phyloP scores from a whole-genome alignment of 495 filamentous ascomycete genomes.

The Geoglossum glabrum region DNA sequence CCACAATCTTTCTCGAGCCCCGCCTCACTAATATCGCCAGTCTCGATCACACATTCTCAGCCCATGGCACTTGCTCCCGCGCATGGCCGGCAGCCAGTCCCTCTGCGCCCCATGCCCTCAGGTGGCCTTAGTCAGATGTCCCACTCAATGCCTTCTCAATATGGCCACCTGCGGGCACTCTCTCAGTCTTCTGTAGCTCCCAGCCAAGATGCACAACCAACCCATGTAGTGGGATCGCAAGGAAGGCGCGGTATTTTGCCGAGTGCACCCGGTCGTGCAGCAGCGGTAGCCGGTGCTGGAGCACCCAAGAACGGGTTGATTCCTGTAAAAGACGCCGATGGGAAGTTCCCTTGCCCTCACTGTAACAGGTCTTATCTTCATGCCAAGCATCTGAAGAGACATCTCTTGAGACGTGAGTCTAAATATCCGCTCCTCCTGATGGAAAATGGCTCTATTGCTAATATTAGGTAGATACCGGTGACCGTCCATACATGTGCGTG shows the following conservation, averaged over 20 bases:
- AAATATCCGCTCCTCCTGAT: constrained; percentile 2
- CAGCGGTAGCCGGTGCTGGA: constrained; percentile 36
- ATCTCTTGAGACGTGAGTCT: constrained; percentile 80
- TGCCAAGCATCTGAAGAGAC: constrained; percentile 91
- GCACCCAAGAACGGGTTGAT: constrained; percentile 59
- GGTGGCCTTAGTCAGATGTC: constrained; percentile 33
- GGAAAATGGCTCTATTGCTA: constrained; percentile 7
- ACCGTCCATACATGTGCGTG: constrained; percentile 90
- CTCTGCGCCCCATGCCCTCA: constrained; percentile 39
- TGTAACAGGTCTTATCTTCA: constrained; percentile 97
- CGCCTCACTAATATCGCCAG: constrained; percentile 38
- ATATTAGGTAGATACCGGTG: constrained; percentile 57
- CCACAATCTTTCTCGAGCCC: constrained; percentile 31
- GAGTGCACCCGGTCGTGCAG: constrained; percentile 63
- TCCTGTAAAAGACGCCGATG: constrained; percentile 81
- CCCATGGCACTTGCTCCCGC: constrained; percentile 51
- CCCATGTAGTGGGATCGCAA: constrained; percentile 83
- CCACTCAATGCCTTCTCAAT: constrained; percentile 25
- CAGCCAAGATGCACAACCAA: constrained; percentile 36
- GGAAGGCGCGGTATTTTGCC: constrained; percentile 74
- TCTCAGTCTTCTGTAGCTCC: constrained; percentile 22
- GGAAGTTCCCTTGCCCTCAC: constrained; percentile 91
- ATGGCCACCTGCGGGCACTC: constrained; percentile 26
- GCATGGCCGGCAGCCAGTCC: constrained; percentile 30
- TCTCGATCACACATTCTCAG: constrained; percentile 42